These are phyloP conservation scores for Trichoderma gracile DNA, from an alignment of 2,329 filamentous ascomycete genomes.

Conservation along the genomic window DNA sequence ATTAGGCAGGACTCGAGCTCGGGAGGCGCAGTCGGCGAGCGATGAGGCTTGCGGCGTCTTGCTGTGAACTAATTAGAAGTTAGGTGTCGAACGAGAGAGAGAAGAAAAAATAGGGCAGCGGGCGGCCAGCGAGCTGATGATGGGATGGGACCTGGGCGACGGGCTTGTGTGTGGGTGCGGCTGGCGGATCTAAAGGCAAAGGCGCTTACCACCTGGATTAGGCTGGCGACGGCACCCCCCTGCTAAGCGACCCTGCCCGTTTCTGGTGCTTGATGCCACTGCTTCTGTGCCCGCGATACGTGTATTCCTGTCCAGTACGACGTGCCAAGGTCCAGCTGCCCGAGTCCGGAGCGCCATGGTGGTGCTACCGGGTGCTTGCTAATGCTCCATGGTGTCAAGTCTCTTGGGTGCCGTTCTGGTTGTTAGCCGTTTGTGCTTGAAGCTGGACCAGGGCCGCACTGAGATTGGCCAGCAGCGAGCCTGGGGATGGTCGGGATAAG, in stretches of 20 bases:
- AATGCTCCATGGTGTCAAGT: not conserved
- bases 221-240: slow-evolving; percentile 19
- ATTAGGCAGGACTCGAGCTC: slow-evolving; percentile 8
- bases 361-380: slow-evolving; percentile 1
- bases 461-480: not conserved
- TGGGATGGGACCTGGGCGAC: slow-evolving; percentile 22
- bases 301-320: slow-evolving; percentile 3
- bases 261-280: slow-evolving; percentile 12
- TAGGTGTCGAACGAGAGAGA: slow-evolving; percentile 19
- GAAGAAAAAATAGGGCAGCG: slow-evolving; percentile 3
- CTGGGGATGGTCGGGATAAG: not conserved
- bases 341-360: not conserved
- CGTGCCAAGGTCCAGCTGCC: slow-evolving; percentile 9
- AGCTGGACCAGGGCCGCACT: slow-evolving; percentile 13
- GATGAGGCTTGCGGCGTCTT: slow-evolving; percentile 22
- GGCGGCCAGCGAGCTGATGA: slow-evolving; percentile 25
- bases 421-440: not conserved
- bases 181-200: slow-evolving; percentile 23
- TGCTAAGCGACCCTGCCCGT: slow-evolving; percentile 18
- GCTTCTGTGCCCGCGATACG: slow-evolving; percentile 6
- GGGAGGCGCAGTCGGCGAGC: slow-evolving; percentile 18
- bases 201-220: slow-evolving; percentile 23
- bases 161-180: slow-evolving; percentile 19
- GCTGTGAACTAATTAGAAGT: slow-evolving; percentile 5
- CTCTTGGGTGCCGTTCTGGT: not conserved